Base-by-base conservation (phyloP, 164 flowering plant species). In the Macadamia tetraphylla region DNA sequence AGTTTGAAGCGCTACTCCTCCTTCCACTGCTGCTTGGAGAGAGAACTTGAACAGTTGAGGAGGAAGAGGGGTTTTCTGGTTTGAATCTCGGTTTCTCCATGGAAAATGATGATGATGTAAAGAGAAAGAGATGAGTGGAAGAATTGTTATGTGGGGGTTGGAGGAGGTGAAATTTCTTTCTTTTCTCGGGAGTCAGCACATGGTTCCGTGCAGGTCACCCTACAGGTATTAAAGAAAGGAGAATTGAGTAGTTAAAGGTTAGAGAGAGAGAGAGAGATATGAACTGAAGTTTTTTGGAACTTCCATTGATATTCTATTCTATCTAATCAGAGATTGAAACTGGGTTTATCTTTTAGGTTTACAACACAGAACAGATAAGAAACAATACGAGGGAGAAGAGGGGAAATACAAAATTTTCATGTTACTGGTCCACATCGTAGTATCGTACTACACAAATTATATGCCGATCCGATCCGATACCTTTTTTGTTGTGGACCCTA, bases 11-110 rank as follows among this genome's bases (percentile, higher is more conserved):
- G 48, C 53, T 65, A 72, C 75, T 71, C 49, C 77, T 72, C 58
- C 86, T 73, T 15, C 80, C 62, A 56, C 78, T 73, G 72, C 72
- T 73, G 70, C 77, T 67, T 5, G 73, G 76, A 0, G 83, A 66
- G 60, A 75, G 78, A 7, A 35, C 55, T 56, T 44, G 67, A 9
- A 17, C 3, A 44, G 62, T 29, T 67, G 49, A 17, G 3, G 58
- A 18, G 29, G 49, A 60, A 44, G 60, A 2, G 53, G 43, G 0
- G 6, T 42, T 59, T 17, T 66, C 58, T 42, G 64, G 55, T 53
- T 44, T 61, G 35, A 49, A 63, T 51, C 49, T 74, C 30, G 71
- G 60, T 40, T 43, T 58, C 64, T 71, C 69, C 65, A 58, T 83
- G 23, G 88, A 78, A 23, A 23, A 23, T 23, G 23, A 23, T 23